Conservation (phyloP, 306 rosid species). For the Cyamopsis tetragonoloba region DNA sequence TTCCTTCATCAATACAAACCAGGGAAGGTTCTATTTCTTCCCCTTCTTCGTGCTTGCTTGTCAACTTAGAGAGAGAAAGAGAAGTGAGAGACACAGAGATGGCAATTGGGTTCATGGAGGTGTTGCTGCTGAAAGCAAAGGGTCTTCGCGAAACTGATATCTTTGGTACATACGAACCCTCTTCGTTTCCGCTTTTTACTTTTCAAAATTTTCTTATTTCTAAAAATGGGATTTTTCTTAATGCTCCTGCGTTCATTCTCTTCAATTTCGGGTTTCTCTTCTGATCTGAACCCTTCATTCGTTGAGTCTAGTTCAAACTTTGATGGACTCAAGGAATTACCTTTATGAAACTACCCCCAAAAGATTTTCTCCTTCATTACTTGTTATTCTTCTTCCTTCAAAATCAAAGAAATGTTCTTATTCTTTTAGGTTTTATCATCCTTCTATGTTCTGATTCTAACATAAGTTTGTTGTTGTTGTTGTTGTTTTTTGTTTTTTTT, state of each 20-base stretch:
- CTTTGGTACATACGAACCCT: conserved; percentile 38
- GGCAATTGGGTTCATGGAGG: conserved; percentile 45
- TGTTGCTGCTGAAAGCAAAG: conserved; percentile 45
- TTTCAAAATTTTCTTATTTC: background rate
- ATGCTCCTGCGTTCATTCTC: background rate
- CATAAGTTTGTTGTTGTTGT: no score
- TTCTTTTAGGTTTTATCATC: background rate
- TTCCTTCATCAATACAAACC: conserved; percentile 18
- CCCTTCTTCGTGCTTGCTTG: no score
- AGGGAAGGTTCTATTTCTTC: background rate
- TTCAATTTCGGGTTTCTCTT: background rate
- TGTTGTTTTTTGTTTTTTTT: background rate
- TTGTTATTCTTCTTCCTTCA: background rate
- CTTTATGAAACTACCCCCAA: no score
- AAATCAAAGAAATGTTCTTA: background rate
- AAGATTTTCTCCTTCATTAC: background rate
- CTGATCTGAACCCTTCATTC: background rate
- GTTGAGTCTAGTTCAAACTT: background rate
- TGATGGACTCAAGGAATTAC: background rate
- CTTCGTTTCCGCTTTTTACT: background rate
- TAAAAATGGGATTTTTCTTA: background rate
- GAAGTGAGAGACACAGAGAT: conserved; percentile 14
- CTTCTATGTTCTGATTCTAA: background rate
- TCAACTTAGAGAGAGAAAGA: background rate
- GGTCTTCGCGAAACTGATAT: conserved; percentile 58